Conservation (phyloP, 768 basidiomycete species). For the Phylloporus sp. region DNA sequence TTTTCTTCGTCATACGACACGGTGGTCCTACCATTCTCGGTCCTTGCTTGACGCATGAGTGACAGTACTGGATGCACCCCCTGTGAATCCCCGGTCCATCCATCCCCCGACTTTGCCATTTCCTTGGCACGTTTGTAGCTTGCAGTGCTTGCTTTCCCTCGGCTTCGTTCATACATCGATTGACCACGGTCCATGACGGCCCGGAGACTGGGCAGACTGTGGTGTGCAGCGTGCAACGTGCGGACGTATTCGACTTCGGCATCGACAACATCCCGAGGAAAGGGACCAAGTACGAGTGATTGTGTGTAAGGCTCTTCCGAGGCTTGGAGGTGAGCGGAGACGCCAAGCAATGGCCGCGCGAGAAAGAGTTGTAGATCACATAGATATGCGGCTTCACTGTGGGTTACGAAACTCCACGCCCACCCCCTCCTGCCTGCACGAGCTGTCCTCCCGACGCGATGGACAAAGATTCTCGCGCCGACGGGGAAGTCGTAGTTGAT, state of each 20-base stretch:
- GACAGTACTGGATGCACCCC: slow-evolving; percentile 65
- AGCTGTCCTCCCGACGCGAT: slow-evolving; percentile 95
- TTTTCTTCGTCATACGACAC: slow-evolving; percentile 33
- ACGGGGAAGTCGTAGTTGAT: slow-evolving; percentile 98
- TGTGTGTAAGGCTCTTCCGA: slow-evolving; percentile 66
- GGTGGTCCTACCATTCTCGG: slow-evolving; percentile 22
- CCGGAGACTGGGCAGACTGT: slow-evolving; percentile 59
- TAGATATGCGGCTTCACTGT: slow-evolving; percentile 81
- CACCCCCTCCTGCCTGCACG: slow-evolving; percentile 92
- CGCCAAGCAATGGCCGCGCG: slow-evolving; percentile 63
- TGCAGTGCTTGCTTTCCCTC: slow-evolving; percentile 81
- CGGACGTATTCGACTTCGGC: slow-evolving; percentile 78
- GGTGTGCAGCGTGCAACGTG: slow-evolving; percentile 57
- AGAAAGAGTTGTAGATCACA: slow-evolving; percentile 93
- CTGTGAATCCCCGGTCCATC: slow-evolving; percentile 61
- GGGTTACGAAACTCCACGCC: slow-evolving; percentile 93
- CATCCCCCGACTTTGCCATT: slow-evolving; percentile 60
- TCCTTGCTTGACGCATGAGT: slow-evolving; percentile 39
- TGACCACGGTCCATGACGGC: slow-evolving; percentile 89
- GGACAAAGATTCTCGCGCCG: slow-evolving; percentile 88
- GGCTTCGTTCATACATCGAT: slow-evolving; percentile 88
- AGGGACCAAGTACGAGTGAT: slow-evolving; percentile 72
- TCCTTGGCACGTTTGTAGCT: slow-evolving; percentile 89
- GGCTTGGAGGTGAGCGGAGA: slow-evolving; percentile 32
- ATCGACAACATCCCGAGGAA: slow-evolving; percentile 75